Percentiles rank a stretch among this genome's conserved stretches.
Conservation (phyloP, 169 alveolate species). For the Plasmodium sp. region DNA sequence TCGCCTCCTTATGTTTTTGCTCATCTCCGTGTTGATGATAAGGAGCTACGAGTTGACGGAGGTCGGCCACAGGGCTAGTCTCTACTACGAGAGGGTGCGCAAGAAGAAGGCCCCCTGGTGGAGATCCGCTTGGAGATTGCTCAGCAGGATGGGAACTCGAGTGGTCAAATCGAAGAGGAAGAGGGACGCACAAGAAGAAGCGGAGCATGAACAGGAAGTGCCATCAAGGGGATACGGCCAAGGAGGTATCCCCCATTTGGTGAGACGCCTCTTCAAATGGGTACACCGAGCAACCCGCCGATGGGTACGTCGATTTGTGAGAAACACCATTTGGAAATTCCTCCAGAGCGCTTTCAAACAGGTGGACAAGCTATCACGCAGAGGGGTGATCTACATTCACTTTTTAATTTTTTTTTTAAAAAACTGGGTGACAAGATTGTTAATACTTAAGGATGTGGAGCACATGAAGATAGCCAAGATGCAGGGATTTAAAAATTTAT, state of each 20-base stretch:
- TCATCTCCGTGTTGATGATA: background rate
- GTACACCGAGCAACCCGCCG: background rate
- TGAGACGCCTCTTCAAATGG: background rate
- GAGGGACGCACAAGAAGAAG: background rate
- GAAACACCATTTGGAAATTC: background rate
- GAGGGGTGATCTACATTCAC: background rate
- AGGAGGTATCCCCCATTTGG: background rate
- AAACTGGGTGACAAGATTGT: slow-evolving; percentile 55
- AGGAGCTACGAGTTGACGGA: slow-evolving; percentile 65
- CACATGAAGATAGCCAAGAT: slow-evolving; percentile 68
- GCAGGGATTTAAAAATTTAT: slow-evolving; percentile 63
- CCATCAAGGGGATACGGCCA: background rate
- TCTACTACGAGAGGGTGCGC: slow-evolving; percentile 3
- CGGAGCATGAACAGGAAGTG: background rate
- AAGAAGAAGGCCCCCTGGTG: background rate
- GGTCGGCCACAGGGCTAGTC: slow-evolving; percentile 31
- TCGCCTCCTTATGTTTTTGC: slow-evolving; percentile 27
- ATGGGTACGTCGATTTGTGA: background rate
- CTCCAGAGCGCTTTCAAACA: background rate
- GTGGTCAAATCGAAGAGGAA: background rate
- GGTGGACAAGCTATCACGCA: background rate
- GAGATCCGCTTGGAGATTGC: background rate
- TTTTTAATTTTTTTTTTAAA: slow-evolving; percentile 52
- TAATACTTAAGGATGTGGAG: slow-evolving; percentile 59
- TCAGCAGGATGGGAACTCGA: background rate